Conservation (phyloP, 2,329 filamentous ascomycete species). For the Ceratocystis eucalypticola region DNA sequence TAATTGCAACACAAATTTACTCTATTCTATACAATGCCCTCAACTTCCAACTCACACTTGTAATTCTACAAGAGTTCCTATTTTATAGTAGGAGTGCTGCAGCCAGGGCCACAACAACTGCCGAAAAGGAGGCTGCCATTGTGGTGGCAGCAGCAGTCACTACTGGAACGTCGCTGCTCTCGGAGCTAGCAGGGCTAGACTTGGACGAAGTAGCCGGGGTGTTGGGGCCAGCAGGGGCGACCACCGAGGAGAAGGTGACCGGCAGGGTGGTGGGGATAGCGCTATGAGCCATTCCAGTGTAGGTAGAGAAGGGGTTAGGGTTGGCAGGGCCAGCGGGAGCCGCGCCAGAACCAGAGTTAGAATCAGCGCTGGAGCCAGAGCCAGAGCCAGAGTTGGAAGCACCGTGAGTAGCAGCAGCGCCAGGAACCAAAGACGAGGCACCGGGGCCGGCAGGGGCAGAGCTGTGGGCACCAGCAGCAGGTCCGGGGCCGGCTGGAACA, state of each 20-base stretch:
- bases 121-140: not conserved
- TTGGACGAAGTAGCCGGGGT: not conserved
- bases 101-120: slow-evolving; percentile 1
- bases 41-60: not conserved
- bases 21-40: not conserved
- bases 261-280: not conserved
- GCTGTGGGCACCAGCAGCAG: not conserved
- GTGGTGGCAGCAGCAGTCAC: slow-evolving; percentile 3
- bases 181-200: not conserved
- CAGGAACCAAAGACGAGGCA: not conserved
- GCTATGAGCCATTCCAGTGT: not conserved
- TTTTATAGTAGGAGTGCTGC: not conserved
- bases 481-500: not conserved
- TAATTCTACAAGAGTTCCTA: not conserved
- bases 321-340: not conserved
- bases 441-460: not conserved
- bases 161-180: not conserved
- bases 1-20: not conserved
- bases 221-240: not conserved
- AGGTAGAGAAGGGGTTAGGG: not conserved
- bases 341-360: not conserved
- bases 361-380: not conserved
- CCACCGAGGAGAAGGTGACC: not conserved
- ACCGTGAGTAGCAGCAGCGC: not conserved
- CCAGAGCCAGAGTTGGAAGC: not conserved